Base-by-base conservation (phyloP, 179 eudicot genomes). In the Amaranthus tricolor region DNA sequence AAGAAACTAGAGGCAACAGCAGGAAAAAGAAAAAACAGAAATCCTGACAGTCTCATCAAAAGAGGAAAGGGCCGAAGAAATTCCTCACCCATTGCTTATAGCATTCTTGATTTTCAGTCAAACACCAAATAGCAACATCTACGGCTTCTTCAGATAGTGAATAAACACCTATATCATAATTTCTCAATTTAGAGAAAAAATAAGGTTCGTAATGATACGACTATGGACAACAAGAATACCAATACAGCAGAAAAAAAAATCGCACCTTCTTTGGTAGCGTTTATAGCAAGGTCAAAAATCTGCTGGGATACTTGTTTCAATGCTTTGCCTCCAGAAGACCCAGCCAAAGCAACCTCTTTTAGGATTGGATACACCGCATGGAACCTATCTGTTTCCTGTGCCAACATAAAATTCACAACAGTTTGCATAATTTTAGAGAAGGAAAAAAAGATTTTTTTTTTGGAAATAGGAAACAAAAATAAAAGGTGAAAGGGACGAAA, bases 11-110 rank as follows among this genome's bases (percentile, higher is more conserved):
- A 68, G 12, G 4, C 12, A 12, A 68, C n/a, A 57, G 64, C 9
- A 48, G 24, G 7, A 21, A 54, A 9, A 5, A 63, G 44, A 31
- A 0, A 31, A 31, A 31, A 31, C 40, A 31, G 6, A 70, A 43
- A 20, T 70, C 24, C 54, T 51, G 13, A 51, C 9, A 51, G 54
- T 51, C 54, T 51, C 13, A 44, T 50, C 17, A 68, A 53, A 16
- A 50, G 57, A 68, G 49, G 17, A 52, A 60, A 11, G 9, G 31
- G 20, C 48, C 67, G 19, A n/a, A n/a, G 62, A 53, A 52, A 65
- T n/a, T 19, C 48, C 86, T 82, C 68, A 87, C 91, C 91, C 87
- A 87, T 71, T 74, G 85, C 79, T 76, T 84, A 76, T 73, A 87
- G 76, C 85, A 83, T 51, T 82, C 88, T 61, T 86, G 78, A 66